Evolutionary conservation across 805 yeast species (phyloP).

Genomic region (Ogataea populi-albae): DNA sequence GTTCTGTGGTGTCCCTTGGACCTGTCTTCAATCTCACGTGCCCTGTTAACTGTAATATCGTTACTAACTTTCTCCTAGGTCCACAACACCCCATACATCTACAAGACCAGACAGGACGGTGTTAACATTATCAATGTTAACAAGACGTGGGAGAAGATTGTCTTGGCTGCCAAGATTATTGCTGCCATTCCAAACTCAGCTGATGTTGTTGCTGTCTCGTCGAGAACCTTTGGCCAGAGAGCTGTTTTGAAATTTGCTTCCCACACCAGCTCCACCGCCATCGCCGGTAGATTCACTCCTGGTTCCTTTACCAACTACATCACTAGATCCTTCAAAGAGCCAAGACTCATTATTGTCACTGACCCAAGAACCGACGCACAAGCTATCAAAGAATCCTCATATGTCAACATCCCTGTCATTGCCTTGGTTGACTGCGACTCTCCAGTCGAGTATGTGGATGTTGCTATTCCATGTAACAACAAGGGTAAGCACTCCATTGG

Average conservation of each 20-base stretch:
- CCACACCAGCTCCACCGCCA: constrained; percentile 99
- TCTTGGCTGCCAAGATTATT: constrained; percentile 98
- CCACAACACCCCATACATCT: constrained; percentile 95
- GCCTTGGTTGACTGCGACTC: constrained; percentile 99
- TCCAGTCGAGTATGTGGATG: constrained; percentile 98
- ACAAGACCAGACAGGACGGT: constrained; percentile 99
- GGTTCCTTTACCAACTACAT: constrained; percentile 99
- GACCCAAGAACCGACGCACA: constrained; percentile 99
- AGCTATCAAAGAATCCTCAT: constrained; percentile 99
- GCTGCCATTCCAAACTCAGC: constrained; percentile 99
- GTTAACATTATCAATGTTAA: constrained; percentile 97
- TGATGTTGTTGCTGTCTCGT: constrained; percentile 97
- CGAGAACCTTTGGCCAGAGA: constrained; percentile 99
- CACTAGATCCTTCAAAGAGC: constrained; percentile 99
- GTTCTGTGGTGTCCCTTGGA: no score
- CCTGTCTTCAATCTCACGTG: no score
- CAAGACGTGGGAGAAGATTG: constrained; percentile 99
- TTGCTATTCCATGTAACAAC: constrained; percentile 99
- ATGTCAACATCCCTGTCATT: constrained; percentile 99
- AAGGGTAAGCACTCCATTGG: constrained; percentile 99
- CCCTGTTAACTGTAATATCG: no score
- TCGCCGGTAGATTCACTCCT: constrained; percentile 99
- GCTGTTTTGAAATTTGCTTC: constrained; percentile 99
- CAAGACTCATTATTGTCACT: constrained; percentile 98
- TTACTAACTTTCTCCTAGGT: constrained; percentile 51